phyloP scores from a whole-genome alignment of 75 land plant species.

The Larix kaempferi region DNA sequence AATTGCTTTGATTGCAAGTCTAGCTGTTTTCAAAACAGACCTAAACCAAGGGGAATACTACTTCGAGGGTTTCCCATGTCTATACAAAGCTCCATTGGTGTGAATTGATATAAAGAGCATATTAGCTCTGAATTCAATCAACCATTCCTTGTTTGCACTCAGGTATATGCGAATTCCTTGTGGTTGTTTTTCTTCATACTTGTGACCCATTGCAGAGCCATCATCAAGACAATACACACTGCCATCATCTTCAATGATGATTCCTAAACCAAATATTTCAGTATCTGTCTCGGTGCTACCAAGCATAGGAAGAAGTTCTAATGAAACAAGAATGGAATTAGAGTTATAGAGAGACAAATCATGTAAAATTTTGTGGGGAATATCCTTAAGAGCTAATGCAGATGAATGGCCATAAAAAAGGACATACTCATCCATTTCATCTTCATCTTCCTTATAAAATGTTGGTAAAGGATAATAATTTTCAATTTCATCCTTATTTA shows the following conservation, averaged over 20 bases:
- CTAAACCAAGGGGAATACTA: conserved; percentile 91
- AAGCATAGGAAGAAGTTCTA: conserved; percentile 92
- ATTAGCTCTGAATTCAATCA: conserved; percentile 88
- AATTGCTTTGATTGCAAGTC: conserved; percentile 73
- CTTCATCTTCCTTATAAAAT: conserved; percentile 59
- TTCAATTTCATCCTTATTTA: conserved; percentile 94
- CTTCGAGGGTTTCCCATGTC: conserved; percentile 90
- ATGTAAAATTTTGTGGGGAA: conserved; percentile 72
- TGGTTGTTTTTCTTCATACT: conserved; percentile 13
- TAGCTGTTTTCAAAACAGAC: conserved; percentile 90
- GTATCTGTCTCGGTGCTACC: conserved; percentile 82
- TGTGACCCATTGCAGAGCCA: conserved; percentile 20
- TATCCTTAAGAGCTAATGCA: conserved; percentile 36
- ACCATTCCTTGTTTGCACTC: conserved; percentile 97
- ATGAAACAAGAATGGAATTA: conserved; percentile 74
- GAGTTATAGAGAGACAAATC: conserved; percentile 96
- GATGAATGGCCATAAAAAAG: conserved; percentile 53
- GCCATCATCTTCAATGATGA: conserved; percentile 86
- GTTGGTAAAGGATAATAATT: conserved; percentile 90
- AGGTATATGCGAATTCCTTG: conserved; percentile 81
- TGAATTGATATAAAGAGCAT: conserved; percentile 79
- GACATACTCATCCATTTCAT: conserved; percentile 86
- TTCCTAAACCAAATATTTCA: conserved; percentile 88
- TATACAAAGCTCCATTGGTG: conserved; percentile 88
- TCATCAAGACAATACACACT: conserved; percentile 60